These are phyloP conservation scores for Trichoderma hamatum DNA, from an alignment of 2,329 filamentous ascomycete genomes.

Conservation along the genomic window DNA sequence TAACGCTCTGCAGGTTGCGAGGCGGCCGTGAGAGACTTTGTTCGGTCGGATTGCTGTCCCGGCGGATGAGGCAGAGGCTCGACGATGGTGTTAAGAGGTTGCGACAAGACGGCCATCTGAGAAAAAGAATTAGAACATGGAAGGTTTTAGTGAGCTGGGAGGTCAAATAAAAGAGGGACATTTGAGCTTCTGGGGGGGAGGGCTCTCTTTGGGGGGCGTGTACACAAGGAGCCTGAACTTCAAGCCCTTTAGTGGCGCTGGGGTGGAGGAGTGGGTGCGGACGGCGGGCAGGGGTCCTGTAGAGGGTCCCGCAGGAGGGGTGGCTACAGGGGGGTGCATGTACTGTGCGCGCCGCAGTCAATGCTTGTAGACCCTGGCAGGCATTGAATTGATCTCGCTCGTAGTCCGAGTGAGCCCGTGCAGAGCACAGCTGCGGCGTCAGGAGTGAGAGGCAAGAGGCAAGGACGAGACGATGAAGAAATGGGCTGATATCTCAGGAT, in stretches of 20 bases:
- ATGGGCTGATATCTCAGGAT: constrained; percentile 14
- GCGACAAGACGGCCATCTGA: constrained; percentile 52
- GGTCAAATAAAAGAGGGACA: constrained; percentile 41
- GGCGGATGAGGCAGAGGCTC: constrained; percentile 35
- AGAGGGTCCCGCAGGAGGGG: neutral
- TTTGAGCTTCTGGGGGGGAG: constrained; percentile 28
- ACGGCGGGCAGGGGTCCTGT: constrained; percentile 2
- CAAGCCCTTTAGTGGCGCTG: constrained; percentile 22
- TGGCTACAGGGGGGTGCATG: neutral
- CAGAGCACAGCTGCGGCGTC: neutral
- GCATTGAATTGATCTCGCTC: neutral
- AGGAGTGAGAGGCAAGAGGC: neutral
- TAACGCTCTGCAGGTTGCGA: constrained; percentile 24
- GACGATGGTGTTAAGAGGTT: constrained; percentile 39
- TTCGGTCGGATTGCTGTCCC: constrained; percentile 29
- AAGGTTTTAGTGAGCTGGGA: constrained; percentile 37
- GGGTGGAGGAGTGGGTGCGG: neutral
- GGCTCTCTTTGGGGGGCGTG: constrained; percentile 20
- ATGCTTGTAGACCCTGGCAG: constrained; percentile 3
- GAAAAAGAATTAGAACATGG: constrained; percentile 36
- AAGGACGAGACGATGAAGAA: neutral
- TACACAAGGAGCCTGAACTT: constrained; percentile 20
- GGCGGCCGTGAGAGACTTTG: constrained; percentile 28
- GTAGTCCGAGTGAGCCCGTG: constrained; percentile 18
- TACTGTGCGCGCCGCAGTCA: neutral